Conservation (phyloP, 2,329 filamentous ascomycete genomes). For the Niveomyces coronatus region DNA sequence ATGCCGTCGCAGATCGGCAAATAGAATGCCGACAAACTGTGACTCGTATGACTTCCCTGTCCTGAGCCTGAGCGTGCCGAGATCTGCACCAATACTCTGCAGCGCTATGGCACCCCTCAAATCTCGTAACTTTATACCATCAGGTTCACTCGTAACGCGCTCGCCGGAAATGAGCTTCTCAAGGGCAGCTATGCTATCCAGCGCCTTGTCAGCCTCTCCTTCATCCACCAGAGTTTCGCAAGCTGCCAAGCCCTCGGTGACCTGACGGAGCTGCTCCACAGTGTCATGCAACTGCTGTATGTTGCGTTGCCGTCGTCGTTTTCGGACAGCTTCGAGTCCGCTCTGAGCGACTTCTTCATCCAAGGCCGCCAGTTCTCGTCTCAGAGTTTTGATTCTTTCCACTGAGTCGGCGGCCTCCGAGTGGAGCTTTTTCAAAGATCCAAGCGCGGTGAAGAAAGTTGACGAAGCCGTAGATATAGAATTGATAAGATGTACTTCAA, state of each 20-base stretch:
- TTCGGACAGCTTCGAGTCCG: constrained; percentile 75
- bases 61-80: constrained; percentile 63
- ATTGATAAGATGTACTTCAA: constrained; percentile 92
- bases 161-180: constrained; percentile 75
- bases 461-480: constrained; percentile 93
- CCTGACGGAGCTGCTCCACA: constrained; percentile 69
- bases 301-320: constrained; percentile 75
- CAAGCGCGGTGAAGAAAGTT: constrained; percentile 90
- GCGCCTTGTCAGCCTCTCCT: constrained; percentile 72
- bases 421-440: constrained; percentile 82
- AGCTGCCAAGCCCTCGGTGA: constrained; percentile 62
- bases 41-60: constrained; percentile 82
- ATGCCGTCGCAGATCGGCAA: constrained; percentile 74
- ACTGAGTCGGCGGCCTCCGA: constrained; percentile 89
- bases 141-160: constrained; percentile 26
- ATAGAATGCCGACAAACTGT: constrained; percentile 65
- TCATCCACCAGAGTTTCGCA: constrained; percentile 77
- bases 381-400: constrained; percentile 67
- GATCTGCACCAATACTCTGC: constrained; percentile 67
- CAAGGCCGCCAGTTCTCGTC: constrained; percentile 68
- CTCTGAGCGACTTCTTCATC: constrained; percentile 81
- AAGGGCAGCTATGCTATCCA: constrained; percentile 65
- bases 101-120: constrained; percentile 68
- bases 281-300: constrained; percentile 71
- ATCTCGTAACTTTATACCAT: constrained; percentile 45